Base-by-base conservation (phyloP, 768 basidiomycete genomes). In the Mycena kentingensis region DNA sequence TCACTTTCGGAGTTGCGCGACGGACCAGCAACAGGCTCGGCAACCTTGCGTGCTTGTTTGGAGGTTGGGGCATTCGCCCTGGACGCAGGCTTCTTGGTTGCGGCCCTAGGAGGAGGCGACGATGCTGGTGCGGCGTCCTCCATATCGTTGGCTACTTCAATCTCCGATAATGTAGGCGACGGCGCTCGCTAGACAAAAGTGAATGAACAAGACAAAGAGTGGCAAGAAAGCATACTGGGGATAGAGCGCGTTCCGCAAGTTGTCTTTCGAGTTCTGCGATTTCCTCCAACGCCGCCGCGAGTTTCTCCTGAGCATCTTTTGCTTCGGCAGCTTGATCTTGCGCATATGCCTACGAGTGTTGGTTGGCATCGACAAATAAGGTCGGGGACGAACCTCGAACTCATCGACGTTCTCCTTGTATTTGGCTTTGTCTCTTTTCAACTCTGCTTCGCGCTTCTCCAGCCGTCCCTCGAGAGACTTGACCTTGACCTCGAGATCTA, bases 401-500 rank as follows among this genome's bases (percentile, higher is more conserved):
- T 74, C 69, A 12, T 68, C 65, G 22, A 73, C 65, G 36, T 62
- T 67, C n/a, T 60, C 58, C 55, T 77, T 81, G 49, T 73, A 59
- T 60, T 73, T 80, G 12, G 73, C 68, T 52, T 70, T 73, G 47
- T 75, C 71, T 49, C 79, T 82, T 46, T 77, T 73, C 13, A 75
- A 49, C 26, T 74, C 70, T 46, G 71, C 73, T 28, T 66, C 65
- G 37, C 69, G 65, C 36, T 74, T 70, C 13, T 70, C 62, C 18
- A 72, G 60, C 18, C 69, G 65, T 29, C 66, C 63, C 58, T 77
- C 74, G 7, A 84, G 66, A 32, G 80, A 77, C 49, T 73, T 71
- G 15, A 83, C 70, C 49, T 80, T 70, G 3, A 78, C 67, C 51
- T 90, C 84, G 11, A 89, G 71, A 27, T 83, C 78, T 10, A 77